Percentiles rank a stretch among this genome's conserved stretches.
Evolutionary conservation across 2,329 filamentous ascomycete species (phyloP).

Genomic region (Pestalotiopsis sp.): DNA sequence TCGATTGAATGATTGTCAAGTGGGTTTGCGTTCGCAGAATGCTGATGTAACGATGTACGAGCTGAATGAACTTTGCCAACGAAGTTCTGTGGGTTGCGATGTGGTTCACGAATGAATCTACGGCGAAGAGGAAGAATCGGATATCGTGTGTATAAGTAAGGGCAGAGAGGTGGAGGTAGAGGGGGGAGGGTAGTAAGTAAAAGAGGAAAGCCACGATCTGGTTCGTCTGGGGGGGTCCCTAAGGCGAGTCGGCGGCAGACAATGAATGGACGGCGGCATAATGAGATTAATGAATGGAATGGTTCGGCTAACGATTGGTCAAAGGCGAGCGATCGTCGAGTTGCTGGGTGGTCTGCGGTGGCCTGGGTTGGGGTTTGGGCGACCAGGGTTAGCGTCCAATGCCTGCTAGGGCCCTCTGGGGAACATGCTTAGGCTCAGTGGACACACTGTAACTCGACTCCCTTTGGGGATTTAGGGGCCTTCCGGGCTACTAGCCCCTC

Average conservation of each 20-base stretch:
- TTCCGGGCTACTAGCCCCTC: background rate
- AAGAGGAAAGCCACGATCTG: slow-evolving; percentile 14
- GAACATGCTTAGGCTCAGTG: background rate
- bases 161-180: background rate
- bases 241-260: slow-evolving; percentile 8
- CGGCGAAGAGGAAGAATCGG: slow-evolving; percentile 1
- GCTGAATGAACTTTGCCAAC: slow-evolving; percentile 13
- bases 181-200: background rate
- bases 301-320: slow-evolving; percentile 10
- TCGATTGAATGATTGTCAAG: background rate
- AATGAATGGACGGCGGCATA: slow-evolving; percentile 7
- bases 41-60: background rate
- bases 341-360: background rate
- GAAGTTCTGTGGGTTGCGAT: slow-evolving; percentile 13
- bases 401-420: background rate
- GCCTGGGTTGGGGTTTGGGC: slow-evolving; percentile 1
- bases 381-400: slow-evolving; percentile 1
- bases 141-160: background rate
- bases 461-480: background rate
- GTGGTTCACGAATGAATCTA: background rate
- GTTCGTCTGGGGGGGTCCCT: slow-evolving; percentile 4
- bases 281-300: slow-evolving; percentile 13
- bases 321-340: slow-evolving; percentile 9
- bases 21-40: slow-evolving; percentile 11
- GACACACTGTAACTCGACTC: background rate